These are phyloP conservation scores for Camellia sinensis DNA, from an alignment of 148 eudicot species.

Conservation along the genomic window DNA sequence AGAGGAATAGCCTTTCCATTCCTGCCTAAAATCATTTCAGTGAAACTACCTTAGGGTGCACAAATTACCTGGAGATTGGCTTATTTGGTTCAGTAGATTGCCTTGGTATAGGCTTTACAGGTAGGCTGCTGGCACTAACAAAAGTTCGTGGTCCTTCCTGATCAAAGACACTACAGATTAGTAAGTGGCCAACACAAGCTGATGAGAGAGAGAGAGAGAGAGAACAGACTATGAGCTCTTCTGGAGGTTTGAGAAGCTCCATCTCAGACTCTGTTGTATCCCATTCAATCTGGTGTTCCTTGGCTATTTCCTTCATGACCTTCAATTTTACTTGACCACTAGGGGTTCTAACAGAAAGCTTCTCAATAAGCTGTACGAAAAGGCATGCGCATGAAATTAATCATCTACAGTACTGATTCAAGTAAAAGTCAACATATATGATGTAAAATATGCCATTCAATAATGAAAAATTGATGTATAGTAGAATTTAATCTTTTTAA, in stretches of 20 bases:
- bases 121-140: constrained; percentile 77
- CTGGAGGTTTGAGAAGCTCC: constrained; percentile 91
- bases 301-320: constrained; percentile 94
- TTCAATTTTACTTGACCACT: constrained; percentile 51
- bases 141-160: constrained; percentile 86
- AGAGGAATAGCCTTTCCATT: too few species aligned
- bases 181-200: not conserved
- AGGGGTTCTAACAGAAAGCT: constrained; percentile 60
- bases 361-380: constrained; percentile 50
- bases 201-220: constrained; percentile 18
- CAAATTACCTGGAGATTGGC: constrained; percentile 38
- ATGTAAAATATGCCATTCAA: not conserved
- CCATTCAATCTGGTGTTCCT: constrained; percentile 91
- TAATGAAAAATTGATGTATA: not conserved
- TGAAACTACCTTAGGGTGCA: not conserved
- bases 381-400: not conserved
- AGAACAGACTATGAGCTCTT: constrained; percentile 68
- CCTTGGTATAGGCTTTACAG: constrained; percentile 43
- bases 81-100: constrained; percentile 41
- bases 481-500: not conserved
- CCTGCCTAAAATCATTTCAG: too few species aligned
- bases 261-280: constrained; percentile 74
- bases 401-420: not conserved
- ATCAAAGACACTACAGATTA: constrained; percentile 11
- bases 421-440: not conserved